phyloP scores from a whole-genome alignment of 208 protist genomes.

The Phytomonas serpens region DNA sequence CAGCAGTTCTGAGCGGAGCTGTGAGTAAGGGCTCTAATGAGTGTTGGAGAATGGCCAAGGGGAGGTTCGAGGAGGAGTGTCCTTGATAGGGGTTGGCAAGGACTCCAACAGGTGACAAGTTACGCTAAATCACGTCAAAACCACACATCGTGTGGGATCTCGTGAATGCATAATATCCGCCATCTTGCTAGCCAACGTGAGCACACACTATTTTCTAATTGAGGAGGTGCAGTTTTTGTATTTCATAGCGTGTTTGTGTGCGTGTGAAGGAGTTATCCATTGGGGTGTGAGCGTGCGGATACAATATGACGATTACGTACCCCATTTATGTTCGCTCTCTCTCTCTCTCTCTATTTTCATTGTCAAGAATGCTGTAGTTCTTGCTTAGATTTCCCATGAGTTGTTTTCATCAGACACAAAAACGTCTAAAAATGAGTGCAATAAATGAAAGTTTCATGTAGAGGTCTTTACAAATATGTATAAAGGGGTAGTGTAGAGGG shows the following conservation, averaged over 20 bases:
- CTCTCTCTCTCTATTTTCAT: not conserved
- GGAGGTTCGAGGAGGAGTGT: not conserved
- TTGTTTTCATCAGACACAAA: not conserved
- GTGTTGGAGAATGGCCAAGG: not conserved
- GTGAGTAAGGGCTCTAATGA: not conserved
- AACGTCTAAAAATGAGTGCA: not conserved
- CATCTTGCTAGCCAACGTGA: not conserved
- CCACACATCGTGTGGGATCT: not conserved
- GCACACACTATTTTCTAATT: not conserved
- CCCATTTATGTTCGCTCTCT: not conserved
- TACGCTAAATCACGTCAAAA: not conserved
- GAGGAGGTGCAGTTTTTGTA: not conserved
- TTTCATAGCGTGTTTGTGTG: not conserved
- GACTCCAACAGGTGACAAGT: not conserved
- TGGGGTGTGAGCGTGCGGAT: not conserved
- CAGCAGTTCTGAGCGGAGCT: not conserved
- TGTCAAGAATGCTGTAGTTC: not conserved
- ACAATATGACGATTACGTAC: not conserved
- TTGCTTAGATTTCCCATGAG: not conserved
- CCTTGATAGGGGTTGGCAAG: not conserved
- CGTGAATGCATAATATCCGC: not conserved
- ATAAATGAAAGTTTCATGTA: not conserved
- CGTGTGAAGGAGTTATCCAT: not conserved
- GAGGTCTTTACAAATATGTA: not conserved
- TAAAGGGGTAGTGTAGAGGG: not conserved